A percentile compares a stretch with the other conserved stretches of the same genome.
Evolutionary conservation across 1,284 basidiomycete species (phyloP).

Genomic region (Cryptococcus maquisensis): DNA sequence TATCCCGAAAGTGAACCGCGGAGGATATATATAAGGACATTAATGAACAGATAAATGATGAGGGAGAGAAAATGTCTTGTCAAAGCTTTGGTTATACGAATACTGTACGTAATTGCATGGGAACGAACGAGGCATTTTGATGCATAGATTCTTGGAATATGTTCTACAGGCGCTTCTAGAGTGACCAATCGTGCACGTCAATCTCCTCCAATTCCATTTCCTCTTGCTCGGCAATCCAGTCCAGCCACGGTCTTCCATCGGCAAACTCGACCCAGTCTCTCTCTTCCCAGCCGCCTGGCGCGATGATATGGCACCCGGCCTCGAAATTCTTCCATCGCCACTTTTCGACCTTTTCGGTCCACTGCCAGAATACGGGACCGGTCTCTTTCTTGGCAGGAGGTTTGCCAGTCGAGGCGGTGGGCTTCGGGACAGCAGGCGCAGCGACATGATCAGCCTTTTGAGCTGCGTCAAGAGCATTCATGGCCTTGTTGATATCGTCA

Average conservation of each 20-base stretch:
- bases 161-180: slow-evolving; percentile 5
- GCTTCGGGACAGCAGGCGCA: neutral
- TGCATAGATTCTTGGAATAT: neutral
- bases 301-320: slow-evolving; percentile 21
- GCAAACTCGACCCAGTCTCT: slow-evolving; percentile 41
- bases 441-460: neutral
- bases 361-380: slow-evolving; percentile 26
- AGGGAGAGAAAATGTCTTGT: neutral
- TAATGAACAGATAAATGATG: neutral
- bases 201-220: slow-evolving; percentile 22
- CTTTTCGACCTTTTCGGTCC: slow-evolving; percentile 27
- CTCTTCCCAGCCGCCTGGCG: slow-evolving; percentile 35
- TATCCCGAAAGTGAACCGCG: slow-evolving; percentile 2
- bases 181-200: slow-evolving; percentile 37
- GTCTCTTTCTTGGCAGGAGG: neutral
- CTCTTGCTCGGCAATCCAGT: slow-evolving; percentile 24
- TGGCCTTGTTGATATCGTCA: slow-evolving; percentile 5
- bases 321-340: slow-evolving; percentile 38
- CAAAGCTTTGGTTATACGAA: neutral
- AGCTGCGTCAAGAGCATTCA: slow-evolving; percentile 9
- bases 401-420: neutral
- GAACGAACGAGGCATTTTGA: neutral
- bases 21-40: slow-evolving; percentile 14
- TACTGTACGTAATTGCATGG: neutral
- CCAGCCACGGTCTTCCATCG: slow-evolving; percentile 28